A percentile compares a stretch with the other conserved stretches of the same genome.
Conservation (phyloP, 441 rosid genomes). For the Bocquillonia castaneifolia region DNA sequence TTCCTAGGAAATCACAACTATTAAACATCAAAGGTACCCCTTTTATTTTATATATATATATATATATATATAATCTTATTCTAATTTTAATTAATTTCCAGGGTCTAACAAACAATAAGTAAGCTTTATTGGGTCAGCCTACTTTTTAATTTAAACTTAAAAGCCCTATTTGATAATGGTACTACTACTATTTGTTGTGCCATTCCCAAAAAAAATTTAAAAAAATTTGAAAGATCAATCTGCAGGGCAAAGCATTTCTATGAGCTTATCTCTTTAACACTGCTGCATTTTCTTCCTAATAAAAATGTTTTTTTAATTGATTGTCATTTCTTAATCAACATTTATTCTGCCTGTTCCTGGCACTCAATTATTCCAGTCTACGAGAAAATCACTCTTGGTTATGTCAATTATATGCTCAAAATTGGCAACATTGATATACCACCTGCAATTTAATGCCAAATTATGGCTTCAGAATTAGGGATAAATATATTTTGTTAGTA, state of each 20-base stretch:
- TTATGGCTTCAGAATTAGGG: too few relatives aligned
- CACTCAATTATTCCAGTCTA: not conserved
- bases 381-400: not conserved
- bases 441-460: not conserved
- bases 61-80: not conserved
- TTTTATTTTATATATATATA: not conserved
- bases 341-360: not conserved
- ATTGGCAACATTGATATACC: too few relatives aligned
- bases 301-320: not conserved
- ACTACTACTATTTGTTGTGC: not conserved
- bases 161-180: too few relatives aligned
- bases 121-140: not conserved
- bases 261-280: not conserved
- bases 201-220: not conserved
- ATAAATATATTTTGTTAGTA: too few relatives aligned
- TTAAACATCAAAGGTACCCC: not conserved
- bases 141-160: not conserved
- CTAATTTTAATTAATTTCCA: not conserved
- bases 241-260: too few relatives aligned
- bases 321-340: slow-evolving; percentile 3
- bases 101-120: not conserved
- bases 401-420: not conserved
- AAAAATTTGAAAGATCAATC: too few relatives aligned
- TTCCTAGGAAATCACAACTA: slow-evolving; percentile 6
- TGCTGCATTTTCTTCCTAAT: not conserved